Percentiles rank a stretch among this genome's conserved stretches.
These are phyloP conservation scores for Pseudonitzschia multistriata DNA, from an alignment of 108 stramenopile genomes.

Conservation along the genomic window DNA sequence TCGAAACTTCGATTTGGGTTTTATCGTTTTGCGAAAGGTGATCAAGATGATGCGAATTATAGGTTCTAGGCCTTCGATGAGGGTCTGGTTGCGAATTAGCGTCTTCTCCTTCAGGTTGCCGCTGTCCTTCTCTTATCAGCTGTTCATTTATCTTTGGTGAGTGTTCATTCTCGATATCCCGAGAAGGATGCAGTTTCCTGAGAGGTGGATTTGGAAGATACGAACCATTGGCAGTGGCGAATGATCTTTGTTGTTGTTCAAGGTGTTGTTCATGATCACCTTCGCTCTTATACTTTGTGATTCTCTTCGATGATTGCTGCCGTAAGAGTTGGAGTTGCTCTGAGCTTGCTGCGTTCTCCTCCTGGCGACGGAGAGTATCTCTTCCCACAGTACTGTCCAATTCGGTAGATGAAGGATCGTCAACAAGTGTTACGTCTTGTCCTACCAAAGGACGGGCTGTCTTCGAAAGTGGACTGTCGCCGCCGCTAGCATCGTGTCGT, in stretches of 20 bases:
- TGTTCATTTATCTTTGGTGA: background rate
- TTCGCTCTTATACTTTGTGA: background rate
- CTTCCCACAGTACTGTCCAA: too few relatives aligned
- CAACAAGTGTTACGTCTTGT: background rate
- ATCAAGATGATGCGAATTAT: too few relatives aligned
- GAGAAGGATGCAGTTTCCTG: background rate
- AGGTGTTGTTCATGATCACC: background rate
- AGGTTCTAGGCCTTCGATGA: too few relatives aligned
- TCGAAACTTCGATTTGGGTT: background rate
- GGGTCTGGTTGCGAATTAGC: too few relatives aligned
- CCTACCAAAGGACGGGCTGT: background rate
- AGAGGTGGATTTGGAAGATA: background rate
- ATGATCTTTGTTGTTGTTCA: background rate
- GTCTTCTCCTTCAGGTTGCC: background rate
- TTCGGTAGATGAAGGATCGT: background rate
- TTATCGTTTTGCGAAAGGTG: background rate
- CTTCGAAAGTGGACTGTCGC: background rate
- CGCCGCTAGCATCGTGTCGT: slow-evolving; percentile 4
- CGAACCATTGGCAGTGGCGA: background rate
- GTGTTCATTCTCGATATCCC: background rate
- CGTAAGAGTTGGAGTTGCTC: background rate
- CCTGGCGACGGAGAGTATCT: too few relatives aligned
- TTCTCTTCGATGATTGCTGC: background rate
- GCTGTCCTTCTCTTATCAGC: background rate
- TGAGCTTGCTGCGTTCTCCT: too few relatives aligned